Evolutionary conservation across 2,329 filamentous ascomycete genomes (phyloP).

Genomic region (Magnaporthiopsis incrustans): DNA sequence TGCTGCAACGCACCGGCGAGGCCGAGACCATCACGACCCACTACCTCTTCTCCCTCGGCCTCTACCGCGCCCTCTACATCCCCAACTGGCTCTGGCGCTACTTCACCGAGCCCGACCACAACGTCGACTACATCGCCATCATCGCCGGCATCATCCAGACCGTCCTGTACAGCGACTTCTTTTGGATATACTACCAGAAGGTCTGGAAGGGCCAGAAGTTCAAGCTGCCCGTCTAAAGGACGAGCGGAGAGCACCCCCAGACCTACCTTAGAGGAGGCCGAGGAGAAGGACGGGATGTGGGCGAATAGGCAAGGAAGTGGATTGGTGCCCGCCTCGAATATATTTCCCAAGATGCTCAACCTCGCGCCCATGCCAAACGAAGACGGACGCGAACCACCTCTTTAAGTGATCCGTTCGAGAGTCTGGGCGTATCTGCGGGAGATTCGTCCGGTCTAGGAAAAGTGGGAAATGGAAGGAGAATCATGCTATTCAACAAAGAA

Average conservation of each 20-base stretch:
- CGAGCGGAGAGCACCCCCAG: background rate
- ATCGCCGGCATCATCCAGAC: slow-evolving; percentile 89
- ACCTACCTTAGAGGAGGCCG: too few relatives aligned
- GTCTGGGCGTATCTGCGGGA: background rate
- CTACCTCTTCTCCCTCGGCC: slow-evolving; percentile 88
- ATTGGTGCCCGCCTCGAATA: background rate
- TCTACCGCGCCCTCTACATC: slow-evolving; percentile 91
- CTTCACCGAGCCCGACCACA: slow-evolving; percentile 63
- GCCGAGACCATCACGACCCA: slow-evolving; percentile 99
- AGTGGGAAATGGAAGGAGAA: background rate
- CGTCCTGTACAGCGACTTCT: slow-evolving; percentile 95
- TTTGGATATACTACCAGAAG: slow-evolving; percentile 99
- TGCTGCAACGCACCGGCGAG: slow-evolving; percentile 95
- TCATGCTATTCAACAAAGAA: background rate
- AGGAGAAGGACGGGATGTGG: background rate
- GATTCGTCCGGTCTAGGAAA: background rate
- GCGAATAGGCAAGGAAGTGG: background rate
- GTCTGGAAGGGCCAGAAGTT: slow-evolving; percentile 84
- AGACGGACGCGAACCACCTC: background rate
- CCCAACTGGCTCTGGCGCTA: slow-evolving; percentile 98
- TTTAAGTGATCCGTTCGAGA: background rate
- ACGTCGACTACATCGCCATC: slow-evolving; percentile 77
- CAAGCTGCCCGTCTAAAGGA: slow-evolving; percentile 65
- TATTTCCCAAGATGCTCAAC: background rate
- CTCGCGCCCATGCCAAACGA: background rate